Base-by-base conservation (phyloP, 2,329 filamentous ascomycete genomes). In the Xylariaceae sp. region DNA sequence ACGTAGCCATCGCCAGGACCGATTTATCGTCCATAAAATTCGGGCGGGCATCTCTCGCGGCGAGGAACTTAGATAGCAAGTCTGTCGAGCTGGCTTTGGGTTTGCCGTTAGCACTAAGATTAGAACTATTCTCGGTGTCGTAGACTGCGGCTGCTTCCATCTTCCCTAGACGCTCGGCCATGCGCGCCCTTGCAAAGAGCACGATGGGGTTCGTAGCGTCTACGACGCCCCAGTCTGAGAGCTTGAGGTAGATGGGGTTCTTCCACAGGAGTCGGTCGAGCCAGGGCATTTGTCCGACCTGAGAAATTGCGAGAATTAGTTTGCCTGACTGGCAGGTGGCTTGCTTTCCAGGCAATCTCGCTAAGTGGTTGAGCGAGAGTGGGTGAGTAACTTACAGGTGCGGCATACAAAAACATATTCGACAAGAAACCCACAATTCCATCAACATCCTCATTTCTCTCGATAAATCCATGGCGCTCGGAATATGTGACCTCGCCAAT, bases 401-500 rank as follows among this genome's bases (percentile, higher is more conserved):
- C 85, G 8, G 85, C 82, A 52, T 89, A 90, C 53, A 80, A 76
- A 55, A 90, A 82, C 25, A 88, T 73, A 23, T 73, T 74, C 5
- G 71, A 72, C 2, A 88, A 64, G 56, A 86, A 86, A 0, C 64
- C 68, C 4, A 90, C 76, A 41, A 90, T 89, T 0, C 85, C 85
- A 50, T 88, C 85, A 11, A 91, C 80, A 51, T 91, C 87, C 59
- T 83, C 75, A 40, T 88, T 83, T 59, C 78, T 76, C 63, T 91
- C 85, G 2, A 91, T 67, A 53, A 91, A 91, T 0, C 87, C 87
- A 47, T 89, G 76, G 0, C 84, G 74, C 62, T 87, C 87, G 62
- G 80, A 82, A 67, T 87, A 90, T 0, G 85, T 89, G 57, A 90
- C 78, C 50, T 87, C 82, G 5, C 85, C 85, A 50, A 89, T 89